phyloP scores from a whole-genome alignment of 345 rosid species.

The Capsella bursapastoris region DNA sequence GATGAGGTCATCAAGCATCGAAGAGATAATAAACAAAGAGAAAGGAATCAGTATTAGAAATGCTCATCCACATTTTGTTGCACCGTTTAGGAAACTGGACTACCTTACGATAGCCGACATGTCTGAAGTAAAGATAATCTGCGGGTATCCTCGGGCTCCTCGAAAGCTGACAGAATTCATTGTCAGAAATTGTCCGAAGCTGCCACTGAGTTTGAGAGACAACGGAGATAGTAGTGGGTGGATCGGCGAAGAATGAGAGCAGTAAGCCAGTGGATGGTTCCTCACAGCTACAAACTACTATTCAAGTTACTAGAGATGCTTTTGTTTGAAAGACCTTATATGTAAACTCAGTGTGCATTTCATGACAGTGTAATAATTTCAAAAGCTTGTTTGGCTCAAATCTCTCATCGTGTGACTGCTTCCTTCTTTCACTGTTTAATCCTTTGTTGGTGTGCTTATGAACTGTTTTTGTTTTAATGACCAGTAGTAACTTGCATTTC shows the following conservation, averaged over 20 bases:
- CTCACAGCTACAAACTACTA: no score
- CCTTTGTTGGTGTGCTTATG: no score
- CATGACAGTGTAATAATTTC: no score
- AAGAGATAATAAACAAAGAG: not conserved
- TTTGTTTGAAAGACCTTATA: no score
- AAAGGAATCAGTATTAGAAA: not conserved
- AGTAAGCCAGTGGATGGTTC: not conserved
- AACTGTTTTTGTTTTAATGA: not conserved
- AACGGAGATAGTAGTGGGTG: not conserved
- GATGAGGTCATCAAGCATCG: not conserved
- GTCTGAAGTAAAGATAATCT: not conserved
- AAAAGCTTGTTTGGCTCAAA: not conserved
- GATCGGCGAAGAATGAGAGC: not conserved
- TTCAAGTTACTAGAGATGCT: not conserved
- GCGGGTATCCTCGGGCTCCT: not conserved
- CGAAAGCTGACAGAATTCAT: not conserved
- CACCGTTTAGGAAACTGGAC: not conserved
- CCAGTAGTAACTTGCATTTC: not conserved
- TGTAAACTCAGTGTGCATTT: no score
- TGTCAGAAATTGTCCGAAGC: not conserved
- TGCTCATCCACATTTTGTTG: not conserved
- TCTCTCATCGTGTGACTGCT: no score
- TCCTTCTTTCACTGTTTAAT: no score
- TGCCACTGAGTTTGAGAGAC: not conserved
- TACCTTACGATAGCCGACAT: not conserved